phyloP scores from a whole-genome alignment of 2,329 filamentous ascomycete species.

The Lecanicillium sp. region DNA sequence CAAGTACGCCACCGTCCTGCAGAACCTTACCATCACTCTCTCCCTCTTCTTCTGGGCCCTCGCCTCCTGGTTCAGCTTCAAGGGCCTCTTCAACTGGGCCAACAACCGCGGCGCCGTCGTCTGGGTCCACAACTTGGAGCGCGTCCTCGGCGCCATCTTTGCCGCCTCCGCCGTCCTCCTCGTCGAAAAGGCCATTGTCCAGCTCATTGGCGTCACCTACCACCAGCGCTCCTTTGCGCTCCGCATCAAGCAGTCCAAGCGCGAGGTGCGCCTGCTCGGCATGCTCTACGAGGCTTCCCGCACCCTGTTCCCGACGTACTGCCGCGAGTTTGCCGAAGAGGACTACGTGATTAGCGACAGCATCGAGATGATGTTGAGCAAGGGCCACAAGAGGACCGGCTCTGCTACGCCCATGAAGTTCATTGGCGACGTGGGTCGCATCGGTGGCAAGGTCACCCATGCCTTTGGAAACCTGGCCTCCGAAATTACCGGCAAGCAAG shows the following conservation, averaged over 20 bases:
- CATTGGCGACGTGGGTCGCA: conserved; percentile 67
- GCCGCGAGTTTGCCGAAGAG: conserved; percentile 81
- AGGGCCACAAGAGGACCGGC: conserved; percentile 42
- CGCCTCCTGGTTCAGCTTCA: conserved; percentile 54
- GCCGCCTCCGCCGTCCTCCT: conserved; percentile 64
- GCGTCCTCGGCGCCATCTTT: conserved; percentile 59
- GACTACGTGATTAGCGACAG: conserved; percentile 88
- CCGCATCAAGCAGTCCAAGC: conserved; percentile 84
- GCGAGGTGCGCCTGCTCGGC: conserved; percentile 71
- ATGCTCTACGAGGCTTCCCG: conserved; percentile 87
- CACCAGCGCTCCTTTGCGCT: conserved; percentile 77
- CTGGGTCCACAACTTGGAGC: conserved; percentile 54
- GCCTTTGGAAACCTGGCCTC: conserved; percentile 89
- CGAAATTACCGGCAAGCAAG: conserved; percentile 90
- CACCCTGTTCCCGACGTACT: conserved; percentile 85
- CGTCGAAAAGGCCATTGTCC: conserved; percentile 70
- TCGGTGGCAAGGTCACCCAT: conserved; percentile 90
- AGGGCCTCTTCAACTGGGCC: conserved; percentile 37
- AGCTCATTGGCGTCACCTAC: conserved; percentile 78
- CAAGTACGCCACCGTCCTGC: conserved; percentile 61
- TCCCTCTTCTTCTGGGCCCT: conserved; percentile 64
- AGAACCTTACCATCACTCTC: conserved; percentile 56
- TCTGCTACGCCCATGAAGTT: conserved; percentile 71
- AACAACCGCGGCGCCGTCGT: conserved; percentile 24
- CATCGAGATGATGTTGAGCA: conserved; percentile 59